Evolutionary conservation across 768 basidiomycete genomes (phyloP).

Genomic region (Termitomyces sp.): DNA sequence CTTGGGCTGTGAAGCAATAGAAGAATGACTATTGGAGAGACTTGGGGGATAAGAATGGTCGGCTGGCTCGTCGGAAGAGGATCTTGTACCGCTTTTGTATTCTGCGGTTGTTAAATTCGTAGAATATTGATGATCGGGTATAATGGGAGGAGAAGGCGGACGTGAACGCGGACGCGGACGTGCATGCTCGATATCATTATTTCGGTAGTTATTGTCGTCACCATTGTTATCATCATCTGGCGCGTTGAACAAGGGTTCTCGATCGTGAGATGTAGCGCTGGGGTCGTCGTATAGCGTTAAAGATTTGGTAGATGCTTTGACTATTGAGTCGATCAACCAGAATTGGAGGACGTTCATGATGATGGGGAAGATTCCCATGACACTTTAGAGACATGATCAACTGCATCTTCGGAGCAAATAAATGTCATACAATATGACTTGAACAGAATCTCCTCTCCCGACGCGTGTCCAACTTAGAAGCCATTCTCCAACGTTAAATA

Average conservation of each 20-base stretch:
- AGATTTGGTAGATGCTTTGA: constrained; percentile 57
- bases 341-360: constrained; percentile 89
- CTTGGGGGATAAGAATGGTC: constrained; percentile 64
- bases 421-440: constrained; percentile 73
- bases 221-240: constrained; percentile 55
- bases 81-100: constrained; percentile 32
- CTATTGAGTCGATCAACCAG: constrained; percentile 92
- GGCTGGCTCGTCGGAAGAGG: constrained; percentile 24
- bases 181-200: constrained; percentile 43
- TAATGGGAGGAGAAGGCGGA: constrained; percentile 24
- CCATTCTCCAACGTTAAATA: constrained; percentile 82
- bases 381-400: constrained; percentile 34
- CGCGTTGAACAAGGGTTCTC: constrained; percentile 58
- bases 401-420: background rate
- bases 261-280: constrained; percentile 35
- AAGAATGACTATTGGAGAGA: constrained; percentile 35
- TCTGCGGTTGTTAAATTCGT: constrained; percentile 24
- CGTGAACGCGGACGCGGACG: constrained; percentile 23
- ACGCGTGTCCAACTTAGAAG: constrained; percentile 73
- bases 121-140: constrained; percentile 15
- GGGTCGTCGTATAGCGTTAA: constrained; percentile 35
- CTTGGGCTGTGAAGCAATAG: constrained; percentile 25
- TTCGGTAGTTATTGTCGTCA: constrained; percentile 24
- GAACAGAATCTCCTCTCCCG: constrained; percentile 54
- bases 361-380: constrained; percentile 90